Base-by-base conservation (phyloP, 768 basidiomycete genomes). In the Lactifluus subvellereus region DNA sequence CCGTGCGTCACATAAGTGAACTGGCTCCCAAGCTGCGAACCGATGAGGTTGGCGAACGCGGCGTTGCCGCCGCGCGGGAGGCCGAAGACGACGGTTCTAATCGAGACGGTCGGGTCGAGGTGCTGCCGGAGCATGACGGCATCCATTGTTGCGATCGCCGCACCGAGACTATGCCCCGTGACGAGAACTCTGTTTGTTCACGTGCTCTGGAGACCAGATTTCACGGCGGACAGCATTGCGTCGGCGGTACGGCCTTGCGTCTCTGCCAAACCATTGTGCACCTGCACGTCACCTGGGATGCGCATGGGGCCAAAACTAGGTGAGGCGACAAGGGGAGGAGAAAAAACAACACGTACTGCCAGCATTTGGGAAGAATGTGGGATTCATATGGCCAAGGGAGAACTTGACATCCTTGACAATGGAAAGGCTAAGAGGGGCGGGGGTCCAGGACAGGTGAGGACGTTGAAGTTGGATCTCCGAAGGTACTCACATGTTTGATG, bases 121-220 rank as follows among this genome's bases (percentile, higher is more conserved):
- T 71, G 62, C 64, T 72, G 69, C 38, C 71, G 72, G 54, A 82
- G 72, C 70, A 78, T 72, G 48, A 77, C 69, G 13, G 76, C 76
- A 65, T 80, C 79, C 62, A 82, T 73, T 37, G 74, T 72, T n/a
- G 79, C 77, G 45, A 82, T 72, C 3, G 80, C 80, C 10, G 77
- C 80, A 38, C 79, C 79, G 7, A 82, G 72, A 5, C 78, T 77
- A 65, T 79, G 81, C 0, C 79, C 79, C 48, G 79, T 76, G 27
- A 79, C 59, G 2, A 78, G 75, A 35, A 82, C 77, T 18, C 76
- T 77, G 50, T 64, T 73, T 13, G 68, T 69, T 9, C 66, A 71
- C 22, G 58, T 74, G 20, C 58, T 71, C n/a, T 65, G 62, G 22
- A 79, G 68, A 10, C 69, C 73, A 32, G 67, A 54, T 52, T 71